Evolutionary conservation across 768 basidiomycete genomes (phyloP), one percentile per base, ranked within the genome.

Genomic region (Hericium alpestre): DNA sequence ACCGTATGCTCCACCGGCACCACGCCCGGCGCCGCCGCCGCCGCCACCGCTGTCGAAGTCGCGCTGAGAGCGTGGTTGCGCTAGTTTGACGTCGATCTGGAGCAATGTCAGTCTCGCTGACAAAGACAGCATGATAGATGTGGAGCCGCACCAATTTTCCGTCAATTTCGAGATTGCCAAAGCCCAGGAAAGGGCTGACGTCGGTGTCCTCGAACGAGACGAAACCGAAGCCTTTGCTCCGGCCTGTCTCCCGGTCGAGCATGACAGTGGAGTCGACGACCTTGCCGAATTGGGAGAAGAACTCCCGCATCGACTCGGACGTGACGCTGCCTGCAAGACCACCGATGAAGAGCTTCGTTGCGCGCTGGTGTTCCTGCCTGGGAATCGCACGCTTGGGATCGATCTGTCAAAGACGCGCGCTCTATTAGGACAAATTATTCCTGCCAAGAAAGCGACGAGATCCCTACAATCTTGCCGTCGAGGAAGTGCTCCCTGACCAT

Each of bases 331-430:
- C 85, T 12, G 93, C 87, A 1, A 98, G 79, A 20, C 93, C 92
- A 54, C 95, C 94, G 46, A 98, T 93, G 69, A 98, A 98, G 54
- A 97, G 76, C 66, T 97, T 95, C 12, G 91, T 90, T 6, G 90
- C 89, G 11, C 87, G 80, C 59, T 90, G 87, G 64, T 95, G 93
- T 60, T 97, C 95, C 67, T 93, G 88, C 55, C 93, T 81, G 18
- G 95, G 95, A 61, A 98, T 95, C 4, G 95, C 95, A 57, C 94
- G 84, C 73, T 98, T 98, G 15, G 95, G 95, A 66, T 98, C 95
- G 70, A 98, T 97, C 94, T 98, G 67, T 38, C 27, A 51, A 37
- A 62, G 51, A 10, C 32, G 32, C 32, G 32, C 38, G 27, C 55
- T 15, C 54, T 57, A 49, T 56, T 6, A 53, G 20, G 1, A 11